Evolutionary conservation across 176 grass and related monocot species (phyloP).

Genomic region (Pontederia crassipes): DNA sequence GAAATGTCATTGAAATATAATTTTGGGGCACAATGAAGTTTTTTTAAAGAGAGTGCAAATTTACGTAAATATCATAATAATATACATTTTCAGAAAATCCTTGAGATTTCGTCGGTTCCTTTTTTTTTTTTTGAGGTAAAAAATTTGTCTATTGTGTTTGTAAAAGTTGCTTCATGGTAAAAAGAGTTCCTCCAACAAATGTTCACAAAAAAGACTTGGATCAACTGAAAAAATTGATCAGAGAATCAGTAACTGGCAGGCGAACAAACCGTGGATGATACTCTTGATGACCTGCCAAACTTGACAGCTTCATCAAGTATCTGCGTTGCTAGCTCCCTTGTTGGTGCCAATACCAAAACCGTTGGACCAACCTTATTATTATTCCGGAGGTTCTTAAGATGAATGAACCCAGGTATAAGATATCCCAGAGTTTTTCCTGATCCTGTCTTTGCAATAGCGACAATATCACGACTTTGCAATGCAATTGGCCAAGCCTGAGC

Average conservation of each 20-base stretch:
- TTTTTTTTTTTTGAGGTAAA: background rate
- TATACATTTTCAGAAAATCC: too few species aligned
- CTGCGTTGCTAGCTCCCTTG: conserved; percentile 92
- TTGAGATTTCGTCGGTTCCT: too few species aligned
- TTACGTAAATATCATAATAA: too few species aligned
- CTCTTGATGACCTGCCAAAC: conserved; percentile 78
- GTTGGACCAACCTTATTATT: conserved; percentile 68
- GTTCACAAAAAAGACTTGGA: background rate
- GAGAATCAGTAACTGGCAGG: background rate
- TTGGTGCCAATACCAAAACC: conserved; percentile 82
- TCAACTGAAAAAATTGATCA: background rate
- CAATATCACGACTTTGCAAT: conserved; percentile 80
- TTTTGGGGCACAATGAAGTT: too few species aligned
- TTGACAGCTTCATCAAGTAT: conserved; percentile 89
- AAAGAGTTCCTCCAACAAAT: background rate
- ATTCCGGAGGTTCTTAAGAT: conserved; percentile 70
- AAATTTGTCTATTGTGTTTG: too few species aligned
- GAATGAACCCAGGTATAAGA: conserved; percentile 91
- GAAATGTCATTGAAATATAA: too few species aligned
- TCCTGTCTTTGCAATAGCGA: conserved; percentile 95
- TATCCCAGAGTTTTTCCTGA: conserved; percentile 97
- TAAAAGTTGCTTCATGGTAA: too few species aligned
- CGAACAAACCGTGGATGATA: conserved; percentile 75
- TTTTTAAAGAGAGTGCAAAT: too few species aligned
- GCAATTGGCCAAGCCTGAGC: conserved; percentile 97